Conservation (phyloP, 208 protist genomes). For the Strigomonas culicis region DNA sequence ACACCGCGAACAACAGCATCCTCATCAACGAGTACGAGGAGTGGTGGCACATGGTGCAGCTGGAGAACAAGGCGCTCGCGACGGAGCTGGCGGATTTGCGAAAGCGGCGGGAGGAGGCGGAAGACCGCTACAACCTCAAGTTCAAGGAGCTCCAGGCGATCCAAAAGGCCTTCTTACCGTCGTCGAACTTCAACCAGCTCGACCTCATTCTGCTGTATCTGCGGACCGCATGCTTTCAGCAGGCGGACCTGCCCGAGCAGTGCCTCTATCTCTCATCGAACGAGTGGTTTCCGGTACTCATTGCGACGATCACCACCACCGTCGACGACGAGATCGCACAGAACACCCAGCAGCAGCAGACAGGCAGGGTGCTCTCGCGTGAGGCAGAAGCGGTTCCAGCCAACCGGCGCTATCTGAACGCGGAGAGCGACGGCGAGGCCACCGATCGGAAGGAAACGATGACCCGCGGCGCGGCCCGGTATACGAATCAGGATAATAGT, state of each 20-base stretch:
- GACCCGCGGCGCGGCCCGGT: no score
- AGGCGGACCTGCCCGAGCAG: conserved; percentile 44
- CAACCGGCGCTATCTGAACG: no score
- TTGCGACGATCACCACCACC: conserved; percentile 50
- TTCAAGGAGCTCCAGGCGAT: conserved; percentile 34
- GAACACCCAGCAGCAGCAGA: neutral
- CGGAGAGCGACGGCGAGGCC: no score
- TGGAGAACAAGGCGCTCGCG: conserved; percentile 64
- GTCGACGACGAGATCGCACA: neutral
- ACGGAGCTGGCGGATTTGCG: conserved; percentile 53
- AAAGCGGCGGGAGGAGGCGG: conserved; percentile 27
- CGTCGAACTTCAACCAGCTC: conserved; percentile 28
- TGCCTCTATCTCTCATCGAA: conserved; percentile 37
- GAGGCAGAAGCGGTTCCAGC: no score
- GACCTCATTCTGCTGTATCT: conserved; percentile 55
- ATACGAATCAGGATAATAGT: no score
- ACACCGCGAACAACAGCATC: neutral
- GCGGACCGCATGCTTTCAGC: conserved; percentile 40
- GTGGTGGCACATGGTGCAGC: conserved; percentile 51
- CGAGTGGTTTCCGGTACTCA: conserved; percentile 68
- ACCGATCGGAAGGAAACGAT: no score
- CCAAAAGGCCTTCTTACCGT: conserved; percentile 52
- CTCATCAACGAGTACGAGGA: conserved; percentile 18
- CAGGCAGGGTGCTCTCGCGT: no score
- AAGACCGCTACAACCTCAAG: conserved; percentile 26